Evolutionary conservation across 768 basidiomycete genomes (phyloP).

Genomic region (Russula sp.): DNA sequence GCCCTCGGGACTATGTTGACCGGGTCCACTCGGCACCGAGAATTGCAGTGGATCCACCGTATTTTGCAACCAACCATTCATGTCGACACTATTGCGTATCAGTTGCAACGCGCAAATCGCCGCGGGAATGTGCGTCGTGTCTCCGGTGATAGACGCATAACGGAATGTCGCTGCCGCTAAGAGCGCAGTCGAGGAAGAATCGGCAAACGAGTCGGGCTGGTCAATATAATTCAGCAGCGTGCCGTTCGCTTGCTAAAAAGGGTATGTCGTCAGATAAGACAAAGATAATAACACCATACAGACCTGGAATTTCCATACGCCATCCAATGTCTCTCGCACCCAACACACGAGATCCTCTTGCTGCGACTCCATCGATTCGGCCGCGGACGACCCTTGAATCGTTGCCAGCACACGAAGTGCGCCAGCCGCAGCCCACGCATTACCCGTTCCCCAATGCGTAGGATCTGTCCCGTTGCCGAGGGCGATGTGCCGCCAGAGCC

Average conservation of each 20-base stretch:
- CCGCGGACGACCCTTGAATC: conserved; percentile 44
- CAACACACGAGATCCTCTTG: conserved; percentile 48
- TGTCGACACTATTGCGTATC: conserved; percentile 41
- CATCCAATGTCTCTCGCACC: conserved; percentile 50
- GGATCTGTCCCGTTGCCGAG: conserved; percentile 47
- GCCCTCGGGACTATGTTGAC: conserved; percentile 28
- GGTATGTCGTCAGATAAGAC: neutral
- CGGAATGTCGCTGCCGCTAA: conserved; percentile 57
- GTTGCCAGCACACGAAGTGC: conserved; percentile 60
- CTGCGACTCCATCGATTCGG: conserved; percentile 39
- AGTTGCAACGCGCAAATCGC: conserved; percentile 44
- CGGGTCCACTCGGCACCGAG: conserved; percentile 15
- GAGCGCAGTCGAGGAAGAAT: conserved; percentile 55
- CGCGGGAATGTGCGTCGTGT: conserved; percentile 39
- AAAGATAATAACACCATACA: neutral
- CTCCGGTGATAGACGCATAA: conserved; percentile 44
- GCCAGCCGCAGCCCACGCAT: conserved; percentile 70
- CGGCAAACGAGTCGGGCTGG: conserved; percentile 48
- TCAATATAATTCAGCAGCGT: conserved; percentile 54
- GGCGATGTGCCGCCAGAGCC: conserved; percentile 57
- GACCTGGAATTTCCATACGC: conserved; percentile 48
- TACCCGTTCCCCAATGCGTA: conserved; percentile 62
- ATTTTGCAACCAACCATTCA: conserved; percentile 30
- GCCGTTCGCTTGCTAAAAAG: conserved; percentile 42
- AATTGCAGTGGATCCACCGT: conserved; percentile 25